These are phyloP conservation scores for Periconia macrospinosa DNA, from an alignment of 2,329 filamentous ascomycete species.

Conservation along the genomic window DNA sequence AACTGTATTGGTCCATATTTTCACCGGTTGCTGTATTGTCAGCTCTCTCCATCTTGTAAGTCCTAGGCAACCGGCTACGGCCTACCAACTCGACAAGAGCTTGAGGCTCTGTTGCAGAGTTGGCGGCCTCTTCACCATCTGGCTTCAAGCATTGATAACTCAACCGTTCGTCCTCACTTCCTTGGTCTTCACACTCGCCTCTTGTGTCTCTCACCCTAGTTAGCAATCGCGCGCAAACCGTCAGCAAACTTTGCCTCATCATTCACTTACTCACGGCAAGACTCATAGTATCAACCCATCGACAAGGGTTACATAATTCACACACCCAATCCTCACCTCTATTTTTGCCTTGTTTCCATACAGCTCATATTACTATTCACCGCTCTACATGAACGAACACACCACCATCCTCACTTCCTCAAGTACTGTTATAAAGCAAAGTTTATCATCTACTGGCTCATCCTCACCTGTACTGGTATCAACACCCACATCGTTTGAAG, in stretches of 20 bases:
- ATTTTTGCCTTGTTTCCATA: neutral
- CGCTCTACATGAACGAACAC: constrained; percentile 22
- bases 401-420: constrained; percentile 11
- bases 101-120: no score
- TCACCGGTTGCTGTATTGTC: neutral
- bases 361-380: neutral
- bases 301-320: neutral
- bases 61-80: neutral
- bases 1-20: neutral
- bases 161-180: neutral
- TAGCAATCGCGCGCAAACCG: neutral
- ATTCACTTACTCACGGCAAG: neutral
- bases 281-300: neutral
- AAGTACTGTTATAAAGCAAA: constrained; percentile 4
- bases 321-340: neutral
- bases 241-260: neutral
- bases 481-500: constrained; percentile 22
- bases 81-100: no score
- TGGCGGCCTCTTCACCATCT: no score
- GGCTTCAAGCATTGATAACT: no score
- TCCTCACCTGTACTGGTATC: constrained; percentile 28
- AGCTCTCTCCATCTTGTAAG: neutral
- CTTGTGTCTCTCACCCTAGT: neutral
- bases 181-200: neutral
- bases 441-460: constrained; percentile 19